A percentile compares a stretch with the other conserved stretches of the same genome.
phyloP scores from a whole-genome alignment of 2,329 filamentous ascomycete genomes.

The Beauveria sp. region DNA sequence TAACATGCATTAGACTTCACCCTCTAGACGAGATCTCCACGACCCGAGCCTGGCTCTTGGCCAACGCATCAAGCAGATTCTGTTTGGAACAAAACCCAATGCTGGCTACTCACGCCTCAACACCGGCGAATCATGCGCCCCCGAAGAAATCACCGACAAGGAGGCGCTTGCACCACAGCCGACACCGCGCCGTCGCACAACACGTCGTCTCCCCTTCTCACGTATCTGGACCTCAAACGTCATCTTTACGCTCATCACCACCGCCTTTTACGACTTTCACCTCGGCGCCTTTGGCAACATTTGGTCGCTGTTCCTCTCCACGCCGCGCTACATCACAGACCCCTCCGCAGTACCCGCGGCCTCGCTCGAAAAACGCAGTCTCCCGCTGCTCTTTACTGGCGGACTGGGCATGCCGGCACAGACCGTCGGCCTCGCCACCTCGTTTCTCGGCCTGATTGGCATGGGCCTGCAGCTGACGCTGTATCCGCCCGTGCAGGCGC shows the following conservation, averaged over 20 bases:
- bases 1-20: slow-evolving; percentile 33
- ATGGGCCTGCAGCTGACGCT: slow-evolving; percentile 61
- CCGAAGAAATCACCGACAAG: background rate
- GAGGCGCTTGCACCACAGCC: slow-evolving; percentile 1
- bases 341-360: slow-evolving; percentile 22
- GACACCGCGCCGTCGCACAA: slow-evolving; percentile 12
- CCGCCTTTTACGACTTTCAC: slow-evolving; percentile 65
- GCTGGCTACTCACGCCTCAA: slow-evolving; percentile 26
- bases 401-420: slow-evolving; percentile 60
- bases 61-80: slow-evolving; percentile 23
- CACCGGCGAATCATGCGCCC: slow-evolving; percentile 11
- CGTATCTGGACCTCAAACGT: slow-evolving; percentile 41
- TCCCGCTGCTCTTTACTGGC: slow-evolving; percentile 52
- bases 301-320: slow-evolving; percentile 62
- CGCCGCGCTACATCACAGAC: slow-evolving; percentile 41
- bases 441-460: slow-evolving; percentile 61
- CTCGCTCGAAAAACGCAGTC: slow-evolving; percentile 19
- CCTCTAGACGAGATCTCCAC: slow-evolving; percentile 35
- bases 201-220: slow-evolving; percentile 27
- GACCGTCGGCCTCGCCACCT: slow-evolving; percentile 61
- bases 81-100: slow-evolving; percentile 22
- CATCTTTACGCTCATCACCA: slow-evolving; percentile 48
- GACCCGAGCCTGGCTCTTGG: slow-evolving; percentile 36
- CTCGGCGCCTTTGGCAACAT: slow-evolving; percentile 61
- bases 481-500: slow-evolving; percentile 58